Conservation (phyloP, 75 land plant species). For the Selaginella moellendorffii region DNA sequence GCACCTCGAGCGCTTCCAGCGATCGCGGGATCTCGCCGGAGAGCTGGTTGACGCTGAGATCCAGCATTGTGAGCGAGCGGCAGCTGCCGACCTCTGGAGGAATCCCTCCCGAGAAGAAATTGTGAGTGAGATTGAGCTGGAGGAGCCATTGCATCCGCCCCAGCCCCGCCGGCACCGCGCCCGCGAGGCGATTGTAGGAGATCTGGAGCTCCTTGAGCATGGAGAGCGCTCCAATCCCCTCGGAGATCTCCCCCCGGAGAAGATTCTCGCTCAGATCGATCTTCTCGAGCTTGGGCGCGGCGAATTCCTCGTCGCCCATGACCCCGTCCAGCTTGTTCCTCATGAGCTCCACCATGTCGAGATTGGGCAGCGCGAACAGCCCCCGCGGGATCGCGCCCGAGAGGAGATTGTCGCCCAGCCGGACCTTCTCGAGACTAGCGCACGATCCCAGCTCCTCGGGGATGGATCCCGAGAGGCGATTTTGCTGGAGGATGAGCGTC, state of each 20-base stretch:
- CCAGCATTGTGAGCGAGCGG: neutral
- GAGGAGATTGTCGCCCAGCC: constrained; percentile 46
- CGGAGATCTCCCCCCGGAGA: constrained; percentile 59
- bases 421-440: constrained; percentile 32
- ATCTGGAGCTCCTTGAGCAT: constrained; percentile 38
- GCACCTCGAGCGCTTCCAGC: neutral
- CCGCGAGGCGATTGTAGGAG: constrained; percentile 47
- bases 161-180: constrained; percentile 36
- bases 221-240: constrained; percentile 43
- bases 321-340: neutral
- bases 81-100: constrained; percentile 6
- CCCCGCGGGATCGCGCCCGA: constrained; percentile 52
- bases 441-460: constrained; percentile 61
- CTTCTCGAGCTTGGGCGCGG: neutral
- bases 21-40: neutral
- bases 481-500: constrained; percentile 47
- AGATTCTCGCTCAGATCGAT: constrained; percentile 19
- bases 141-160: neutral
- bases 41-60: constrained; percentile 4
- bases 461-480: constrained; percentile 51
- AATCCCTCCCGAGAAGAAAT: neutral
- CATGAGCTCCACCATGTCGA: neutral
- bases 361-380: neutral
- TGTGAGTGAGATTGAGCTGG: neutral
- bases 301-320: neutral